Percentiles rank a stretch among this genome's conserved stretches.
Conservation (phyloP, 192 early-diverging fungal species). For the Coemansia asiatica region DNA sequence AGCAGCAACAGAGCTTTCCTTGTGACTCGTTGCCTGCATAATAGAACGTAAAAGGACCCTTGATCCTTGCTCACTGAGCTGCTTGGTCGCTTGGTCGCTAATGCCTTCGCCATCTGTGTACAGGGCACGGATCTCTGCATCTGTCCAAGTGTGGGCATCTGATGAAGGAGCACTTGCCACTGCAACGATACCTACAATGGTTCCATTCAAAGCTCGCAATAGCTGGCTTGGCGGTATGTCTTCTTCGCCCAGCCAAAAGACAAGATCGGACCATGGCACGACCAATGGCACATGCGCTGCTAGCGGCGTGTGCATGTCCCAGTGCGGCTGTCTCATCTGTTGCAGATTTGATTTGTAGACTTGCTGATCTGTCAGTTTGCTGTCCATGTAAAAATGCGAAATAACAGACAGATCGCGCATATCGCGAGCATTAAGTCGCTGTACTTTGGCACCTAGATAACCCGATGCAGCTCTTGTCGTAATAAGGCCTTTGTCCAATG, state of each 20-base stretch:
- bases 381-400: constrained; percentile 68
- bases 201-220: constrained; percentile 81
- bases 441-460: constrained; percentile 19
- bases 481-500: not conserved
- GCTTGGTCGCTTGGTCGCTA: constrained; percentile 28
- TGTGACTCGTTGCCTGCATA: not conserved
- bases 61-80: constrained; percentile 39
- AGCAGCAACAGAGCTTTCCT: not conserved
- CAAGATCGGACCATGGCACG: constrained; percentile 64
- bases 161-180: constrained; percentile 26
- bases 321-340: constrained; percentile 23
- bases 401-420: constrained; percentile 65
- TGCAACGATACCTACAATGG: constrained; percentile 74
- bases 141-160: constrained; percentile 34
- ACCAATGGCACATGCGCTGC: constrained; percentile 60
- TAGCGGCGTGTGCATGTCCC: constrained; percentile 60
- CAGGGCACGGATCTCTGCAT: constrained; percentile 15
- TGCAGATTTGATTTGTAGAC: constrained; percentile 3
- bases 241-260: constrained; percentile 68
- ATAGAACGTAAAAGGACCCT: constrained; percentile 18
- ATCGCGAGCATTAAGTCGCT: constrained; percentile 61
- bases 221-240: constrained; percentile 80
- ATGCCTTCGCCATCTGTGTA: constrained; percentile 21
- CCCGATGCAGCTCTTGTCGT: not conserved
- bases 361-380: constrained; percentile 1